Evolutionary conservation across 1,284 basidiomycete genomes (phyloP).

Genomic region (Neotropicomus parvogracilis): DNA sequence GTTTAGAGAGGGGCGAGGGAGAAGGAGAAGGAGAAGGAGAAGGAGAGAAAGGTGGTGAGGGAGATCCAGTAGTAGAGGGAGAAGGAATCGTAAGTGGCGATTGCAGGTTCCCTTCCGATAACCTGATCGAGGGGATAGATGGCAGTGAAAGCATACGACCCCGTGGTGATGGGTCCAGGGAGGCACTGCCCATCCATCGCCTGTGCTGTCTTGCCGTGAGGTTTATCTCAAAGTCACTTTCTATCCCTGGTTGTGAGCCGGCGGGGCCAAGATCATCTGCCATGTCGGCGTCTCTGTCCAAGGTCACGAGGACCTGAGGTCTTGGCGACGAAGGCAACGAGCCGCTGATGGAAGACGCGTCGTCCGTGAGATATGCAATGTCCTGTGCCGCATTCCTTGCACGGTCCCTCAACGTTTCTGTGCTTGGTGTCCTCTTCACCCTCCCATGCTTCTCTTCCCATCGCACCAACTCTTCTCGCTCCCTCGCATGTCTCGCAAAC

Average conservation of each 20-base stretch:
- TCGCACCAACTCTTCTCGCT: conserved; percentile 51
- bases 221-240: conserved; percentile 12
- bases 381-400: not conserved
- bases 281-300: conserved; percentile 17
- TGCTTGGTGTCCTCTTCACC: conserved; percentile 29
- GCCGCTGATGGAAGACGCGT: conserved; percentile 15
- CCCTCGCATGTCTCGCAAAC: conserved; percentile 52
- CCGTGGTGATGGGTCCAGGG: conserved; percentile 4
- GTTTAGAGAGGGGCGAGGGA: no score
- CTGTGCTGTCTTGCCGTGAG: conserved; percentile 3
- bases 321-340: conserved; percentile 25
- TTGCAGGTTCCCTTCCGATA: conserved; percentile 22
- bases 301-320: conserved; percentile 15
- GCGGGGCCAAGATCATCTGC: not conserved
- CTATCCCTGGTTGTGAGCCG: conserved; percentile 9
- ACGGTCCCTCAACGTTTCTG: conserved; percentile 31
- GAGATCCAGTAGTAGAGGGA: conserved; percentile 10
- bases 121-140: conserved; percentile 26
- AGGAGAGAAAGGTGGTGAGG: conserved; percentile 19
- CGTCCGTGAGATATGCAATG: conserved; percentile 22
- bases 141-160: conserved; percentile 18
- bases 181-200: not conserved
- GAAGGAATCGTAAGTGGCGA: conserved; percentile 31
- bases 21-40: conserved; percentile 15
- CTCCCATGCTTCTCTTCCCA: conserved; percentile 42